phyloP scores from a whole-genome alignment of 306 rosid species.

The Ammopiptanthus mongolicus region DNA sequence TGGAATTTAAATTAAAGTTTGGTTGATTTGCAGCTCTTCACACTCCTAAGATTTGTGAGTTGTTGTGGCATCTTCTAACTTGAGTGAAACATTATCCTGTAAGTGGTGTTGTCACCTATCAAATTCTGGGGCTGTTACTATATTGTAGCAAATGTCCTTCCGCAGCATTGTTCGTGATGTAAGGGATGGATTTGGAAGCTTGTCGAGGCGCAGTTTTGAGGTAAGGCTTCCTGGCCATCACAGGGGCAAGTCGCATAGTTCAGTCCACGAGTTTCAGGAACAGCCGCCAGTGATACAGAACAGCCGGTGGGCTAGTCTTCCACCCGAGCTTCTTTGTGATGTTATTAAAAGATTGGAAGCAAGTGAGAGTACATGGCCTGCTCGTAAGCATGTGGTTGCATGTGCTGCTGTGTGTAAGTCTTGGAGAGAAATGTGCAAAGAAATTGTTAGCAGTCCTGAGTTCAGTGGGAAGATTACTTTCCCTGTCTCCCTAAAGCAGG shows the following conservation, averaged over 20 bases:
- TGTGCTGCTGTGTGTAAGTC: slow-evolving; percentile 87
- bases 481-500: slow-evolving; percentile 90
- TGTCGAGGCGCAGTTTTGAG: slow-evolving; percentile 81
- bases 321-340: slow-evolving; percentile 80
- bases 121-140: slow-evolving; percentile 24
- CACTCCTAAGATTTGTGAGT: slow-evolving; percentile 8
- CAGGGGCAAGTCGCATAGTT: slow-evolving; percentile 66
- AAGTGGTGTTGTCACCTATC: not conserved
- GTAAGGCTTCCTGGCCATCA: slow-evolving; percentile 65
- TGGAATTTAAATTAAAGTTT: slow-evolving; percentile 31
- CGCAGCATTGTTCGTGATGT: slow-evolving; percentile 88
- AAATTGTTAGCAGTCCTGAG: slow-evolving; percentile 68
- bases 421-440: slow-evolving; percentile 94
- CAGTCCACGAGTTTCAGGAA: slow-evolving; percentile 57
- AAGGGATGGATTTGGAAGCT: slow-evolving; percentile 81
- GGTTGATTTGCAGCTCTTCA: slow-evolving; percentile 44
- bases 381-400: slow-evolving; percentile 71
- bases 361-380: slow-evolving; percentile 82
- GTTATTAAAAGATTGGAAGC: slow-evolving; percentile 79
- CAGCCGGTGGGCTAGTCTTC: slow-evolving; percentile 84
- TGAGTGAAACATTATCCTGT: slow-evolving; percentile 16
- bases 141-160: slow-evolving; percentile 63
- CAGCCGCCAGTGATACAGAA: slow-evolving; percentile 42
- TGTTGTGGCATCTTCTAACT: slow-evolving; percentile 15
- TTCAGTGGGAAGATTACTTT: slow-evolving; percentile 81